Base-by-base conservation (phyloP, 768 basidiomycete species). In the Lyophyllum shimeji region DNA sequence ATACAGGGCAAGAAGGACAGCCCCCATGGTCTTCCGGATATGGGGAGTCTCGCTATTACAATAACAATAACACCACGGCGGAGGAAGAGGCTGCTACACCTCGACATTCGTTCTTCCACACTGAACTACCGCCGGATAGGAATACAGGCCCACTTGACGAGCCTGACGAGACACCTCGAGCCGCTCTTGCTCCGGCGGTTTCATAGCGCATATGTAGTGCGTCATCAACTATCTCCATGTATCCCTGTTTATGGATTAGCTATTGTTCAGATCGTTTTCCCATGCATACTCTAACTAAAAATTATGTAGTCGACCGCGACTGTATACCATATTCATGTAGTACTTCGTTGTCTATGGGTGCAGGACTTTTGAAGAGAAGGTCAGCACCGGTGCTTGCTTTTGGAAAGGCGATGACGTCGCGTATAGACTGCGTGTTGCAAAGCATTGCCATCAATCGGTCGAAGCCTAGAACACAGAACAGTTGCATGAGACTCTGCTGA, bases 401-500 rank as follows among this genome's bases (percentile, higher is more conserved):
- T 8, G 95, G 95, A 76, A 98, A 98, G 18, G 95, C 95, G 61
- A 98, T 96, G 60, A 98, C 95, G 64, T 97, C 94, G 58, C 93
- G 82, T 62, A 98, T 98, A 37, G 93, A 93, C 56, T 82, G 81
- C 3, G 93, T 82, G 59, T 86, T 84, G 76, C 93, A 95, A 2
- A 98, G 80, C 60, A 95, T 94, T 12, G 94, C 81, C 84, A 97
- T 89, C 58, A 98, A 75, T 31, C 95, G 85, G 78, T 98, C 95
- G 62, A 98, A 92, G 45, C 95, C 95, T 95, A 69, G 50, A 42
- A 20, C 39, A 49, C 27, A 43, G 46, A 48, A 53, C 53, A 55
- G 47, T 46, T 50, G 57, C 34, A 53, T 49, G 59, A 52, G 50
- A 53, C 58, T 50, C 48, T 46, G 46, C 52, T 37, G 43, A 17